Base-by-base conservation (phyloP, 345 rosid species). In the Ricinus communis region DNA sequence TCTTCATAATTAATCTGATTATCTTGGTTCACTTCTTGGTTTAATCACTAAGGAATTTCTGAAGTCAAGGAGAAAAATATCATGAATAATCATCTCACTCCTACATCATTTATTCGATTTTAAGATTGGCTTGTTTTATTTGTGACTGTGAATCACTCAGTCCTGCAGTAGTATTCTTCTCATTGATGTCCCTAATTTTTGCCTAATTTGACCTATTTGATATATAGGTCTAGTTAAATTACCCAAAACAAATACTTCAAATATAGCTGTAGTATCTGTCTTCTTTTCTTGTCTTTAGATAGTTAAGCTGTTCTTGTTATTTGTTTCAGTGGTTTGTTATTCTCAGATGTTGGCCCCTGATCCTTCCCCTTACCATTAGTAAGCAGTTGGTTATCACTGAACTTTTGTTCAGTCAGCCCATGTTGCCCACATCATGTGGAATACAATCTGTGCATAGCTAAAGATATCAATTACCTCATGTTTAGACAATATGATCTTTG, bases 11-110 rank as follows among this genome's bases (percentile, higher is more conserved):
- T 38, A 43, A 10, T 25, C 36, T 68, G 72, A 64, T 66, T 9
- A 71, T 70, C 41, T 56, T 46, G 54, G 28, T 56, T 24, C 54
- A 43, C 15, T 52, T 27, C 27, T 62, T 56, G 43, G 62, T 49
- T 49, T 14, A 47, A 74, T 61, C 22, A 57, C 65, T 67, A 22
- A n/a, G n/a, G n/a, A n/a, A n/a, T n/a, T n/a, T n/a, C n/a, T n/a
- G n/a, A n/a, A n/a, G n/a, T n/a, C n/a, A n/a, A n/a, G n/a, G n/a
- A n/a, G n/a, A n/a, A 68, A 41, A 40, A 13, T 33, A 16, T 59
- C 8, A 15, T 14, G 18, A 59, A 31, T 18, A 59, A 59, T 59
- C 9, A 30, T 59, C 1, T 8, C 14, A 64, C n/a, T n/a, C n/a
- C n/a, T n/a, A n/a, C n/a, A n/a, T n/a, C n/a, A n/a, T n/a, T n/a